These are phyloP conservation scores for Aspergillus ochraceoroseus DNA, from an alignment of 2,329 filamentous ascomycete genomes.

Conservation along the genomic window DNA sequence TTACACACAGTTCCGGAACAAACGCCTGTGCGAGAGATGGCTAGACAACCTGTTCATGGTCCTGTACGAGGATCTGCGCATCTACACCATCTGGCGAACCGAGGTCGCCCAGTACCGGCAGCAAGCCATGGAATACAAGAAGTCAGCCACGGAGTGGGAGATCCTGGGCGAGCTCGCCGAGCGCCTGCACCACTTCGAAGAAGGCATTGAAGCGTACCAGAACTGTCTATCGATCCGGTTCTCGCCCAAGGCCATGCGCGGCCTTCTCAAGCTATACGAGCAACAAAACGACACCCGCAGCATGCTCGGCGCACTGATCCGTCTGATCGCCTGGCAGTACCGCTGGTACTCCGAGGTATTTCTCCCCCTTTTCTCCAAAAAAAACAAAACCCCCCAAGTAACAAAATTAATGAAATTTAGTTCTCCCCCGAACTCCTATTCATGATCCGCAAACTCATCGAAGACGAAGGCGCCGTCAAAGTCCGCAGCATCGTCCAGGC, in stretches of 20 bases:
- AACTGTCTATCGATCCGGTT: conserved; percentile 83
- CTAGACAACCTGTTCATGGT: conserved; percentile 99
- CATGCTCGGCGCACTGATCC: conserved; percentile 77
- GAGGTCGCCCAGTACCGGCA: conserved; percentile 94
- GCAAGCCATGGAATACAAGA: conserved; percentile 92
- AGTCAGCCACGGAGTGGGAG: conserved; percentile 96
- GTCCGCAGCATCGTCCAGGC: conserved; percentile 95
- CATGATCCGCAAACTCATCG: conserved; percentile 85
- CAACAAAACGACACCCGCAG: conserved; percentile 72
- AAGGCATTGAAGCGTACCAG: conserved; percentile 89
- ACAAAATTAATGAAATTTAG: conserved; percentile 35
- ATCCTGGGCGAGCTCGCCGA: conserved; percentile 90
- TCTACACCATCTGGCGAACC: conserved; percentile 98
- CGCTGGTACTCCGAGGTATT: conserved; percentile 92
- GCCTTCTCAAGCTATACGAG: conserved; percentile 75
- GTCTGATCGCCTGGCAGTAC: conserved; percentile 96
- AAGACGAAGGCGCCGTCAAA: conserved; percentile 96
- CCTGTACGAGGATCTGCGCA: conserved; percentile 91
- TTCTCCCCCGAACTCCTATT: conserved; percentile 89
- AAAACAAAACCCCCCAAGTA: not conserved
- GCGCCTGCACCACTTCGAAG: conserved; percentile 83
- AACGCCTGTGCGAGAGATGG: conserved; percentile 95
- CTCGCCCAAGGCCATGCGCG: conserved; percentile 84
- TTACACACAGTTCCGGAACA: conserved; percentile 91
- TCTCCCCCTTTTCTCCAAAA: not conserved